Percentiles rank a stretch among this genome's conserved stretches.
Conservation (phyloP, 2,329 filamentous ascomycete species). For the Hirsutella thompsonii region DNA sequence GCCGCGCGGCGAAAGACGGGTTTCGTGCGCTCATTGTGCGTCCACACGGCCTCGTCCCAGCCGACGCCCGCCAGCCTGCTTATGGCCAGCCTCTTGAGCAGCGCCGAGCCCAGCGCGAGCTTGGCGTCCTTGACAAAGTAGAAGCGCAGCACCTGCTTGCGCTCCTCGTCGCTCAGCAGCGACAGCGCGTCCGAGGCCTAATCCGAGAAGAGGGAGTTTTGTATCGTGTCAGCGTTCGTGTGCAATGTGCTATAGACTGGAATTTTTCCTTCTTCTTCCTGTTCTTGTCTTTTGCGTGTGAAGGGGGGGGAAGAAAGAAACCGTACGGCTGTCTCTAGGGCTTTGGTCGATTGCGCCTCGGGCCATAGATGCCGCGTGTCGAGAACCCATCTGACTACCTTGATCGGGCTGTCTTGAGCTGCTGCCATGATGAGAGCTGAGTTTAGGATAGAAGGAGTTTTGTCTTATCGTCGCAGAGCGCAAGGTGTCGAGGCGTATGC, state of each 20-base stretch:
- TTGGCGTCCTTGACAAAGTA: slow-evolving; percentile 60
- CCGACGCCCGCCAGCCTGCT: slow-evolving; percentile 41
- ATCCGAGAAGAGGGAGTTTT: too few species aligned
- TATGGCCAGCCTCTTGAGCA: slow-evolving; percentile 62
- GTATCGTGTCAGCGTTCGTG: too few species aligned
- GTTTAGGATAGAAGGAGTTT: too few species aligned
- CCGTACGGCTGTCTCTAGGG: slow-evolving; percentile 31
- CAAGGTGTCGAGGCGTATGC: too few species aligned
- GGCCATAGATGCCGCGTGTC: slow-evolving; percentile 48
- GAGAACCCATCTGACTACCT: slow-evolving; percentile 46
- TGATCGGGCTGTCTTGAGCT: background rate
- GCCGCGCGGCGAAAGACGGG: slow-evolving; percentile 34
- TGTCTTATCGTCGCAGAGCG: too few species aligned
- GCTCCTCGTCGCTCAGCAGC: slow-evolving; percentile 42
- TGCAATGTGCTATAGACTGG: too few species aligned
- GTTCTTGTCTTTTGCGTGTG: background rate
- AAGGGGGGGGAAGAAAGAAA: background rate
- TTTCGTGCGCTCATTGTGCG: slow-evolving; percentile 41
- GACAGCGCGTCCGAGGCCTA: slow-evolving; percentile 43
- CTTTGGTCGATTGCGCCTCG: slow-evolving; percentile 31
- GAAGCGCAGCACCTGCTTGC: slow-evolving; percentile 43
- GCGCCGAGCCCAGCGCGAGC: slow-evolving; percentile 57
- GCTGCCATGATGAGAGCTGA: too few species aligned
- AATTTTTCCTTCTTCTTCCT: too few species aligned
- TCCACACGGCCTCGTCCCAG: slow-evolving; percentile 41